Conservation (phyloP, 805 yeast species). For the Alloascoidea africana region DNA sequence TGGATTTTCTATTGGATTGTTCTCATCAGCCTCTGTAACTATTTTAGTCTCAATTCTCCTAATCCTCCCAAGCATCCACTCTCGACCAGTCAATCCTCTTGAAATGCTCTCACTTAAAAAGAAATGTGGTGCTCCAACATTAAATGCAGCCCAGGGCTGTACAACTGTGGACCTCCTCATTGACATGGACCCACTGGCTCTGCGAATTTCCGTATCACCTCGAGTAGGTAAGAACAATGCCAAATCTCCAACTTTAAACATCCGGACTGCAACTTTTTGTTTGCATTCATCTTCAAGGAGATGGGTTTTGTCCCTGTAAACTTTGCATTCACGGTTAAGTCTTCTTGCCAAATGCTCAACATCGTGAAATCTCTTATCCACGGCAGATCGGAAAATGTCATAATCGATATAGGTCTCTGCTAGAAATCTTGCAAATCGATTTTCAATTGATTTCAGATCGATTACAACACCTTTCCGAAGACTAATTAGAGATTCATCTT, state of each 20-base stretch:
- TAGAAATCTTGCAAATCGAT: slow-evolving; percentile 6
- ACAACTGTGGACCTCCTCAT: no score
- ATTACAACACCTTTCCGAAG: no score
- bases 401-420: slow-evolving; percentile 19
- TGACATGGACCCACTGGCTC: no score
- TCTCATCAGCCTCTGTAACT: slow-evolving; percentile 29
- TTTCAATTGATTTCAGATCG: no score
- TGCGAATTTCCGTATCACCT: slow-evolving; percentile 25
- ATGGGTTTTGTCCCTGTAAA: slow-evolving; percentile 22
- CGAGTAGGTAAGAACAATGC: slow-evolving; percentile 77
- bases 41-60: slow-evolving; percentile 34
- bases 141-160: slow-evolving; percentile 90
- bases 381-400: slow-evolving; percentile 23
- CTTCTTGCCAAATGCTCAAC: slow-evolving; percentile 83
- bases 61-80: slow-evolving; percentile 76
- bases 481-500: no score
- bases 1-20: slow-evolving; percentile 36
- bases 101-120: slow-evolving; percentile 29
- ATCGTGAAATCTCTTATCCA: slow-evolving; percentile 69
- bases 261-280: slow-evolving; percentile 48
- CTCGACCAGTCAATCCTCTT: slow-evolving; percentile 29
- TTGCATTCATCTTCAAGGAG: slow-evolving; percentile 17
- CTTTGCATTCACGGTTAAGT: slow-evolving; percentile 56
- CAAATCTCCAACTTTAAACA: slow-evolving; percentile 60
- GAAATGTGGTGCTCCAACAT: slow-evolving; percentile 76